phyloP scores from a whole-genome alignment of 2,329 filamentous ascomycete species.

The Cercospora sp. region DNA sequence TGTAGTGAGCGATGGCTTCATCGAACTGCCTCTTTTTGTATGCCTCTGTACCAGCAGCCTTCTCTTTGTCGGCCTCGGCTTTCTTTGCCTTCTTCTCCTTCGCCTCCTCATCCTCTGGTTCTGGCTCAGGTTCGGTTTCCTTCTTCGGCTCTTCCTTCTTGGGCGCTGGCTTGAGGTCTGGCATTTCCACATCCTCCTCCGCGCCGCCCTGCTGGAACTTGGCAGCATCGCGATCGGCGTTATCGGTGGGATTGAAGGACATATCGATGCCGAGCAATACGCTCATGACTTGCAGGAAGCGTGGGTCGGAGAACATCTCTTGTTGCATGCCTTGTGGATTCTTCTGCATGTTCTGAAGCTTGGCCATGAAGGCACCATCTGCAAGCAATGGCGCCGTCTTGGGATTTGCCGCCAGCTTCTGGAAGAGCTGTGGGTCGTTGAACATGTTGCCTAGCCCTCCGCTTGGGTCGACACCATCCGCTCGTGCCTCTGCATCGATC shows the following conservation, averaged over 20 bases:
- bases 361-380: conserved; percentile 85
- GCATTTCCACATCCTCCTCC: conserved; percentile 75
- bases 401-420: conserved; percentile 90
- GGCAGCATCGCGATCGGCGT: conserved; percentile 42
- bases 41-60: conserved; percentile 86
- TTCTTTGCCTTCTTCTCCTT: conserved; percentile 85
- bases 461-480: conserved; percentile 65
- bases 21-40: conserved; percentile 99
- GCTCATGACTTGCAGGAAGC: conserved; percentile 91
- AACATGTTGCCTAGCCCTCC: conserved; percentile 89
- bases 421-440: conserved; percentile 83
- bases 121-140: conserved; percentile 63
- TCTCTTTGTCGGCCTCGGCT: conserved; percentile 89
- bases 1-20: conserved; percentile 89
- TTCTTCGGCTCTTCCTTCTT: conserved; percentile 53
- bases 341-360: conserved; percentile 75
- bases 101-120: conserved; percentile 77
- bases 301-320: conserved; percentile 76
- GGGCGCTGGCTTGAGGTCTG: conserved; percentile 69
- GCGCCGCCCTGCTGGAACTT: conserved; percentile 64
- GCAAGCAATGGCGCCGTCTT: conserved; percentile 82
- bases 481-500: conserved; percentile 72
- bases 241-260: conserved; percentile 62
- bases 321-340: conserved; percentile 78
- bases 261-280: conserved; percentile 94